A percentile compares a stretch with the other conserved stretches of the same genome.
Evolutionary conservation across 2,329 filamentous ascomycete genomes (phyloP).

Genomic region (Fusarium sp.): DNA sequence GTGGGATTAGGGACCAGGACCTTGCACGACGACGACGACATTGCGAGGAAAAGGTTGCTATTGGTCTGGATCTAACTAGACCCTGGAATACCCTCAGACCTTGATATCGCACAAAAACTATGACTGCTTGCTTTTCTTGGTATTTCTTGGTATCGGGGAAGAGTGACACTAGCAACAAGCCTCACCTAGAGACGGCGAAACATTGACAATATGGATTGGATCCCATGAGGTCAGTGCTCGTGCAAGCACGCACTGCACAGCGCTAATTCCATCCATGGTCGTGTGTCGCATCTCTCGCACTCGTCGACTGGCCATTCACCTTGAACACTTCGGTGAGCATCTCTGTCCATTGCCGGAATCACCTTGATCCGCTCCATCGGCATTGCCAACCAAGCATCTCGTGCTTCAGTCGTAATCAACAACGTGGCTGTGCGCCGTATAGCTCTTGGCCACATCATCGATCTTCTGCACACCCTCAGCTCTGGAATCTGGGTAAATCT

Average conservation of each 20-base stretch:
- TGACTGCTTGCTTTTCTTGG: not conserved
- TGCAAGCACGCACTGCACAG: not conserved
- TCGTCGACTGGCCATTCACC: not conserved
- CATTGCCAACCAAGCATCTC: not conserved
- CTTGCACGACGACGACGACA: not conserved
- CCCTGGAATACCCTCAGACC: not conserved
- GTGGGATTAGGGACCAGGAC: not conserved
- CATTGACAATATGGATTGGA: not conserved
- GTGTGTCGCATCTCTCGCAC: not conserved
- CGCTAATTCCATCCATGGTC: not conserved
- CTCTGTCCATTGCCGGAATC: not conserved
- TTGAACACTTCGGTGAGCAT: not conserved
- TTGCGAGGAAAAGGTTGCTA: not conserved
- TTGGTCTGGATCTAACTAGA: not conserved
- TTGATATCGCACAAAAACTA: not conserved
- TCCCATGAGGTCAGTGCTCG: not conserved
- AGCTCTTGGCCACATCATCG: slow-evolving; percentile 3
- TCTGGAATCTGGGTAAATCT: slow-evolving; percentile 2
- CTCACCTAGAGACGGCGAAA: not conserved
- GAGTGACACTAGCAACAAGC: not conserved
- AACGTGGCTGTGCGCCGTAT: slow-evolving; percentile 30
- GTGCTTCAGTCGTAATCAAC: slow-evolving; percentile 3
- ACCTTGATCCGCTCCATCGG: slow-evolving; percentile 12
- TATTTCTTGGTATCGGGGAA: not conserved
- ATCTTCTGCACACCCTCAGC: not conserved